Conservation (phyloP, 805 yeast species). For the Kluyveromyces nonfermentans region DNA sequence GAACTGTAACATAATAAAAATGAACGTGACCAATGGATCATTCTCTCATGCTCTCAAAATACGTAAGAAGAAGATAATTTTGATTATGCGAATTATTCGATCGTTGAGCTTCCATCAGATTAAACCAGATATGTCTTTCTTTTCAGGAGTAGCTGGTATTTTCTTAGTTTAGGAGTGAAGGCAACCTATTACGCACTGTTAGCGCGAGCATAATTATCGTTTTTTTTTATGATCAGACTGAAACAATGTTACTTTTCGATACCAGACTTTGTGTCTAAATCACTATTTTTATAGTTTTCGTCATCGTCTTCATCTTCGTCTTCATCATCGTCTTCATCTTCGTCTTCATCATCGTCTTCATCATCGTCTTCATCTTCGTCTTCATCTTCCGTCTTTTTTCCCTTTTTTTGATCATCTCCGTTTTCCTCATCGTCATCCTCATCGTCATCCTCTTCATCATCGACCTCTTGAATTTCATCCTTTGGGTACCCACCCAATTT, state of each 20-base stretch:
- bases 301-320: conserved; percentile 35
- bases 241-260: neutral
- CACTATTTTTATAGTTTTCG: conserved; percentile 19
- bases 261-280: neutral
- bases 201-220: too few species aligned
- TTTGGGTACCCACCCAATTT: conserved; percentile 58
- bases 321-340: conserved; percentile 37
- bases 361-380: conserved; percentile 37
- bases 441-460: conserved; percentile 35
- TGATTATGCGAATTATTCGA: too few species aligned
- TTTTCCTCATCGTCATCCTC: conserved; percentile 31
- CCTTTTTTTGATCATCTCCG: conserved; percentile 29
- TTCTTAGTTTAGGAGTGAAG: too few species aligned
- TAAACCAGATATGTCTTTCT: too few species aligned
- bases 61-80: too few species aligned
- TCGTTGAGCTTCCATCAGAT: too few species aligned
- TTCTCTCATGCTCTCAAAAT: too few species aligned
- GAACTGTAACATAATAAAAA: too few species aligned
- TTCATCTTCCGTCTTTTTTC: conserved; percentile 40
- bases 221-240: neutral
- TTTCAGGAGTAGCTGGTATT: too few species aligned
- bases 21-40: too few species aligned
- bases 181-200: too few species aligned
- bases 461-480: conserved; percentile 41
- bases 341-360: conserved; percentile 37